Evolutionary conservation across 441 rosid genomes (phyloP).

Genomic region (Rhodomyrtus psidioides): DNA sequence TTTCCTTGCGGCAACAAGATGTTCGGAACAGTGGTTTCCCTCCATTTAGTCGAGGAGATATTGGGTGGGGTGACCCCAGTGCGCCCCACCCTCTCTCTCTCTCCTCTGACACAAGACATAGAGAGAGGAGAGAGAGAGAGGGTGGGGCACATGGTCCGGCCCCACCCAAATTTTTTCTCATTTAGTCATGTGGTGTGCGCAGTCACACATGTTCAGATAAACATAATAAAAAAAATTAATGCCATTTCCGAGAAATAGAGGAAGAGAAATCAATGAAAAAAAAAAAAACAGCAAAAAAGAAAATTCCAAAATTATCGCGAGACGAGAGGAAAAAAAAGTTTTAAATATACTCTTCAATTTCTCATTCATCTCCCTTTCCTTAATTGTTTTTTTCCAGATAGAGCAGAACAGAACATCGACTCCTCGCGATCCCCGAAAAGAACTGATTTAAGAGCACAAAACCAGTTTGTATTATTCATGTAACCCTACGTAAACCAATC

Average conservation of each 20-base stretch:
- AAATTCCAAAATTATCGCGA: too few relatives aligned
- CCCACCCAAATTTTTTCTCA: too few relatives aligned
- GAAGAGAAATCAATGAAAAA: background rate
- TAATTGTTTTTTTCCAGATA: background rate
- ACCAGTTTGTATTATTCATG: background rate
- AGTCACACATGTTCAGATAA: background rate
- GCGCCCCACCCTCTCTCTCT: too few relatives aligned
- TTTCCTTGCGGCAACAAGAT: background rate
- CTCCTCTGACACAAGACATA: too few relatives aligned
- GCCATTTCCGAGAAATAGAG: background rate
- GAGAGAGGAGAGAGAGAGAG: too few relatives aligned
- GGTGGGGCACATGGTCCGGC: too few relatives aligned
- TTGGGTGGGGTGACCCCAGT: too few relatives aligned
- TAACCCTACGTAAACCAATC: background rate
- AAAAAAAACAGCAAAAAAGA: background rate
- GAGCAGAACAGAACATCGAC: background rate
- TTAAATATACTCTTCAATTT: background rate
- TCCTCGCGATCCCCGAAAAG: background rate
- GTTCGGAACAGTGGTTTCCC: too few relatives aligned
- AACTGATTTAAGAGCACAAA: background rate
- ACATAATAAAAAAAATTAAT: background rate
- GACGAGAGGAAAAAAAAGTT: background rate
- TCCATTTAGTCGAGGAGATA: too few relatives aligned
- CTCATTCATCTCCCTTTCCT: background rate
- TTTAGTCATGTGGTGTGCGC: too few relatives aligned